phyloP scores from a whole-genome alignment of 176 grass and related monocot genomes.

The Melocanna baccifera region DNA sequence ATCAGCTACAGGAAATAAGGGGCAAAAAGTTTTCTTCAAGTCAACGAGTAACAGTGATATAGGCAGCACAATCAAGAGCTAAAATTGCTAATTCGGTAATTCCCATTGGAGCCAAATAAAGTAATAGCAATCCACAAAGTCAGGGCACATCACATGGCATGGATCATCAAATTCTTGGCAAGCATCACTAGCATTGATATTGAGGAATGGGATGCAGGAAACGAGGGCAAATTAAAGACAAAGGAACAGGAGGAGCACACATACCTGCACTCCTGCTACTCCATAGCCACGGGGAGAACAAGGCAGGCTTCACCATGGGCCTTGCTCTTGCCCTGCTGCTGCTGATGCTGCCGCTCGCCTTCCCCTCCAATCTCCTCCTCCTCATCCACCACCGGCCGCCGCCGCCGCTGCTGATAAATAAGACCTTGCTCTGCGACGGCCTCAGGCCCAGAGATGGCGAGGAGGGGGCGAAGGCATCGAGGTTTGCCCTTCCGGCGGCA shows the following conservation, averaged over 20 bases:
- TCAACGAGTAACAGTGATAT: not conserved
- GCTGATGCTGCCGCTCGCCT: constrained; percentile 8
- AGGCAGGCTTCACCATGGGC: not conserved
- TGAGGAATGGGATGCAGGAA: not conserved
- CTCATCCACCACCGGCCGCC: constrained; percentile 44
- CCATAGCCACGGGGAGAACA: constrained; percentile 45
- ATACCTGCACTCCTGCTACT: constrained; percentile 63
- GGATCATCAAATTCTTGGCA: not conserved
- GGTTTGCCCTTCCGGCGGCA: not conserved
- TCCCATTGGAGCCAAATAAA: not conserved
- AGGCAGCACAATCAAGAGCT: not conserved
- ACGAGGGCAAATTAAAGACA: not conserved
- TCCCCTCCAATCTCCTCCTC: constrained; percentile 35
- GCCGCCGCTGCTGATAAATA: constrained; percentile 22
- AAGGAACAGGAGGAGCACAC: not conserved
- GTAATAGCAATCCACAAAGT: not conserved
- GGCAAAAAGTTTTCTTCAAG: not conserved
- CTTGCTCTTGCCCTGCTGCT: not conserved
- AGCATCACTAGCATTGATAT: not conserved
- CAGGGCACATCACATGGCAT: not conserved
- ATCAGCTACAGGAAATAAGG: not conserved
- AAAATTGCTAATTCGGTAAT: not conserved
- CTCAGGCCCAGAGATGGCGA: constrained; percentile 18
- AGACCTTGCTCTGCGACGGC: constrained; percentile 26
- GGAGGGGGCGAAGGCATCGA: not conserved